Evolutionary conservation across 345 rosid genomes (phyloP).

Genomic region (Brassica carinata): DNA sequence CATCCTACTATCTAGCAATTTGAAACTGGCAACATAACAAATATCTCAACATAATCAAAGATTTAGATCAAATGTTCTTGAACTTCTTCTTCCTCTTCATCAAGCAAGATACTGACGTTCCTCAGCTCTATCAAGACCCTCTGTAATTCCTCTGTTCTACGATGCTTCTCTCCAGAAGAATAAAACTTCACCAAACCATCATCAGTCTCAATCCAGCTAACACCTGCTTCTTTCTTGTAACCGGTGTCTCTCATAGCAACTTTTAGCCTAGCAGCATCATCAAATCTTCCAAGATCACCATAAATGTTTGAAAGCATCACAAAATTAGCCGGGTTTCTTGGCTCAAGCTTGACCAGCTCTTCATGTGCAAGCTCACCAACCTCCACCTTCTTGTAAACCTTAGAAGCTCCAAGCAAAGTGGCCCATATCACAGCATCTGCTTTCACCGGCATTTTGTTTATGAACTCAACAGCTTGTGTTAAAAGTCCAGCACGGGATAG

Average conservation of each 20-base stretch:
- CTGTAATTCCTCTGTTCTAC: slow-evolving; percentile 53
- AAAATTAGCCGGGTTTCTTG: slow-evolving; percentile 72
- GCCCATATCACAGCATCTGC: slow-evolving; percentile 90
- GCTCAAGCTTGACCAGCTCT: slow-evolving; percentile 63
- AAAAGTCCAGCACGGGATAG: slow-evolving; percentile 76
- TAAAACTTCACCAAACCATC: slow-evolving; percentile 66
- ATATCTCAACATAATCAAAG: background rate
- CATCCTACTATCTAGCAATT: background rate
- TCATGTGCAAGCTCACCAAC: slow-evolving; percentile 70
- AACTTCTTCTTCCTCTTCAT: slow-evolving; percentile 20
- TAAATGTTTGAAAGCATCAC: slow-evolving; percentile 77
- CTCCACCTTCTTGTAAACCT: slow-evolving; percentile 70
- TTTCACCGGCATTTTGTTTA: slow-evolving; percentile 61
- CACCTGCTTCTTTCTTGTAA: slow-evolving; percentile 69
- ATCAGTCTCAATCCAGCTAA: slow-evolving; percentile 73
- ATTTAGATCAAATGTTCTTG: slow-evolving; percentile 5
- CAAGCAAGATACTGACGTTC: slow-evolving; percentile 28
- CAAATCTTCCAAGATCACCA: slow-evolving; percentile 68
- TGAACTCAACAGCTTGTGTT: slow-evolving; percentile 68
- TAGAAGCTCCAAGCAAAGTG: slow-evolving; percentile 73
- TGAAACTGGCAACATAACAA: background rate
- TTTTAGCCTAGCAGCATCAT: slow-evolving; percentile 72
- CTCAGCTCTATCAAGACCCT: slow-evolving; percentile 51
- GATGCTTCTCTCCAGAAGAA: slow-evolving; percentile 72
- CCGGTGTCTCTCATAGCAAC: slow-evolving; percentile 85